Conservation (phyloP, 805 yeast species). For the Sugiyamaella smithiae region DNA sequence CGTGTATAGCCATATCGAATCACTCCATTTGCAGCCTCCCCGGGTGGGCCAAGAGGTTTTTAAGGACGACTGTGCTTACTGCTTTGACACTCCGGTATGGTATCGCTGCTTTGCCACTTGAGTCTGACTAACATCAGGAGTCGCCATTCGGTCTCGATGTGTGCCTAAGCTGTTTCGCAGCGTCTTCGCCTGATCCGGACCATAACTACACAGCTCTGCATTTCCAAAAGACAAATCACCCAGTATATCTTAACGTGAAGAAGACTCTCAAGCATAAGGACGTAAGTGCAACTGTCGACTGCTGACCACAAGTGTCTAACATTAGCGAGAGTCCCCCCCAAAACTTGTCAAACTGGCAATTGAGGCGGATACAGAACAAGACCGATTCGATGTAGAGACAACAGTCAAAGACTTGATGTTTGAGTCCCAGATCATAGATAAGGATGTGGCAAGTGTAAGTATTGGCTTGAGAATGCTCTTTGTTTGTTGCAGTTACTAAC, state of each 20-base stretch:
- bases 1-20: conserved; percentile 11
- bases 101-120: background rate
- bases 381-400: conserved; percentile 50
- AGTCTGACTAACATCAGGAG: conserved; percentile 25
- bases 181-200: conserved; percentile 58
- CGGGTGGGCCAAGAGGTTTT: conserved; percentile 43
- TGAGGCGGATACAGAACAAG: conserved; percentile 60
- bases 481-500: conserved; percentile 30
- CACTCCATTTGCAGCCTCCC: conserved; percentile 22
- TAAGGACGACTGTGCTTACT: conserved; percentile 89
- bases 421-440: conserved; percentile 23
- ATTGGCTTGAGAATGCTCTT: background rate
- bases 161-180: conserved; percentile 62
- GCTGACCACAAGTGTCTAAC: background rate
- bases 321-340: conserved; percentile 30
- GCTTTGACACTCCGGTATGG: conserved; percentile 64
- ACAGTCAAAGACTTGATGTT: conserved; percentile 41
- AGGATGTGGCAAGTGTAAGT: conserved; percentile 10
- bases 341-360: conserved; percentile 68
- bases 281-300: conserved; percentile 17
- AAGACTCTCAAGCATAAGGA: conserved; percentile 46
- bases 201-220: conserved; percentile 62
- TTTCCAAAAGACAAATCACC: conserved; percentile 49
- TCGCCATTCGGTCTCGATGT: conserved; percentile 63
- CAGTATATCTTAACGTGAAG: conserved; percentile 55